Base-by-base conservation (phyloP, 2,329 filamentous ascomycete species). In the Aspergillus sp. region DNA sequence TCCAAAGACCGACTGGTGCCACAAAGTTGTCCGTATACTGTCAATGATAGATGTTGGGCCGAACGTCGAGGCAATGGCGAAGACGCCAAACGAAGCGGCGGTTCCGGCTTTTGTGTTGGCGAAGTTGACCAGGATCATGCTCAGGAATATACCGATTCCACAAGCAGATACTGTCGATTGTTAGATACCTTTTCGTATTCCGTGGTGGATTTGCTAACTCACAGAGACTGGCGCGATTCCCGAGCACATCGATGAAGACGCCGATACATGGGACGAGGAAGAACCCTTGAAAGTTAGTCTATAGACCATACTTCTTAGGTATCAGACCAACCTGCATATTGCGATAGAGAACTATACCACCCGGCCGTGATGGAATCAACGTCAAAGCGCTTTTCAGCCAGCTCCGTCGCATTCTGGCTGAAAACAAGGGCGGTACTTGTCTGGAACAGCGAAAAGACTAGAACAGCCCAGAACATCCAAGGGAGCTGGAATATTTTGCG, bases 11-110 rank as follows among this genome's bases (percentile, higher is more conserved):
- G 81, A 81, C 56, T 84, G 81, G 24, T 85, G 77, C 81, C 83
- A 86, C 69, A 87, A 80, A 0, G 79, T 79, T 0, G 84, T 86
- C 15, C 85, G 82, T 24, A 86, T 84, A 21, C 81, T 76, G 64
- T 87, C 85, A 52, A 87, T 85, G 57, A 87, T 84, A 3, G 80
- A 75, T 0, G 84, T 85, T 0, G 84, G 83, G 0, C 84, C 84
- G 2, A 87, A 74, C 0, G 79, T 81, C 4, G 73, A 74, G 0
- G 84, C 82, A 12, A 87, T 72, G 0, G 84, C 85, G 44, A 82
- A 87, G 19, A 87, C 78, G 1, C 82, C 85, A 37, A 87, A 87
- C 0, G 81, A 78, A 0, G 84, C 84, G 0, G 82, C 84, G 0
- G 84, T 86, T 0, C 85, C 84, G 0, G 74, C 62, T 0, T 77